Evolutionary conservation across 2,329 filamentous ascomycete genomes (phyloP).

Genomic region (Cladosporium sp.): DNA sequence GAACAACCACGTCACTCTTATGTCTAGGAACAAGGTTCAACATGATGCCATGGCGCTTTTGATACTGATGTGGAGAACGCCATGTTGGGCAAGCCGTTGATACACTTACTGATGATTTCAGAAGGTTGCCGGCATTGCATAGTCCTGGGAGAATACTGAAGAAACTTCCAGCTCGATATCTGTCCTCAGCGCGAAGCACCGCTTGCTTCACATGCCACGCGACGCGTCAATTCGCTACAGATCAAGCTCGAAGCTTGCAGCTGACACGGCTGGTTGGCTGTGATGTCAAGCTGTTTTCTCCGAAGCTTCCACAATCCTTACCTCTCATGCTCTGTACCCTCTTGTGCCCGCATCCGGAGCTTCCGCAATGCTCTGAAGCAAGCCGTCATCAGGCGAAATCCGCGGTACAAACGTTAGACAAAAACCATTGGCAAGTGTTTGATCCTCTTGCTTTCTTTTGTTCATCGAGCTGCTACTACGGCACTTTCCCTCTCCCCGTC

Average conservation of each 20-base stretch:
- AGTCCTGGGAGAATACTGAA: neutral
- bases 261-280: constrained; percentile 3
- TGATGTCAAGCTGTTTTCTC: constrained; percentile 7
- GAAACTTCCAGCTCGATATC: neutral
- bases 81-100: neutral
- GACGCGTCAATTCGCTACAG: neutral
- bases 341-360: neutral
- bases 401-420: neutral
- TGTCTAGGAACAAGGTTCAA: neutral
- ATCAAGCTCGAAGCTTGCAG: neutral
- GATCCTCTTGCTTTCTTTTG: neutral
- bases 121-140: neutral
- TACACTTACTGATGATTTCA: neutral
- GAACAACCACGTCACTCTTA: neutral
- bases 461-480: neutral
- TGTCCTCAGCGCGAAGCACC: neutral
- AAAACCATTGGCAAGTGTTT: neutral
- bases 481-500: neutral
- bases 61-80: neutral
- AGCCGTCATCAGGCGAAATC: constrained; percentile 17
- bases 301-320: neutral
- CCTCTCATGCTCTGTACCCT: neutral
- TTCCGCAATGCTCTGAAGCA: constrained; percentile 8
- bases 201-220: neutral
- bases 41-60: neutral